Evolutionary conservation across 176 grass and related monocot species (phyloP).

Genomic region (Melocanna baccifera): DNA sequence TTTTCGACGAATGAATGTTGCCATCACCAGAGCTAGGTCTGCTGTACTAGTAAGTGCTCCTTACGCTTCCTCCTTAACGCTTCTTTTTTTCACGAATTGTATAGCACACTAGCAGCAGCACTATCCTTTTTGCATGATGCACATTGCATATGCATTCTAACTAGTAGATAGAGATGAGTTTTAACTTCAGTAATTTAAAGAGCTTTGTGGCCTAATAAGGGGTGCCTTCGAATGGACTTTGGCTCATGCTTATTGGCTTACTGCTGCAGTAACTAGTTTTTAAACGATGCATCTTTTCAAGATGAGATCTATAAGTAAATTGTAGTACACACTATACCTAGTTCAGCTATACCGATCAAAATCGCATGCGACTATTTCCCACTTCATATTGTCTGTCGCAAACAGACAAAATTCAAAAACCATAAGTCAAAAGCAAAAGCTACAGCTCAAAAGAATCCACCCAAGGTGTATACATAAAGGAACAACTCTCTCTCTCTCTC

Average conservation of each 20-base stretch:
- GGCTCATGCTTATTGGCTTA: too few relatives aligned
- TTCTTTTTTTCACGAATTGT: background rate
- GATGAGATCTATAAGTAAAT: too few relatives aligned
- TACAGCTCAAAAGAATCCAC: too few relatives aligned
- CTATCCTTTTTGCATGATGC: background rate
- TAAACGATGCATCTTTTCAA: too few relatives aligned
- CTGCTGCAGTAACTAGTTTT: too few relatives aligned
- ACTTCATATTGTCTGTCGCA: too few relatives aligned
- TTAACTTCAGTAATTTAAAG: background rate
- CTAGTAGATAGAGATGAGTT: background rate
- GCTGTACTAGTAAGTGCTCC: constrained; percentile 62
- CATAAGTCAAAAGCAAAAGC: too few relatives aligned
- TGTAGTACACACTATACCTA: too few relatives aligned
- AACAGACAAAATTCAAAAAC: too few relatives aligned
- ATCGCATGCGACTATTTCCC: too few relatives aligned
- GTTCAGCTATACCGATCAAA: too few relatives aligned
- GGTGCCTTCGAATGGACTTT: too few relatives aligned
- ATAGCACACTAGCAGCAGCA: background rate
- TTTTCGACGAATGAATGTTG: constrained; percentile 97
- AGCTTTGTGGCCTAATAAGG: background rate
- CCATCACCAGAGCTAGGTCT: constrained; percentile 89
- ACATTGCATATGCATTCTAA: background rate
- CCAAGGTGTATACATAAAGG: background rate
- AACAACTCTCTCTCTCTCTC: background rate
- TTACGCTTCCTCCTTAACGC: background rate